A percentile compares a stretch with the other conserved stretches of the same genome.
Conservation (phyloP, 2,329 filamentous ascomycete genomes). For the Fusarium nanum region DNA sequence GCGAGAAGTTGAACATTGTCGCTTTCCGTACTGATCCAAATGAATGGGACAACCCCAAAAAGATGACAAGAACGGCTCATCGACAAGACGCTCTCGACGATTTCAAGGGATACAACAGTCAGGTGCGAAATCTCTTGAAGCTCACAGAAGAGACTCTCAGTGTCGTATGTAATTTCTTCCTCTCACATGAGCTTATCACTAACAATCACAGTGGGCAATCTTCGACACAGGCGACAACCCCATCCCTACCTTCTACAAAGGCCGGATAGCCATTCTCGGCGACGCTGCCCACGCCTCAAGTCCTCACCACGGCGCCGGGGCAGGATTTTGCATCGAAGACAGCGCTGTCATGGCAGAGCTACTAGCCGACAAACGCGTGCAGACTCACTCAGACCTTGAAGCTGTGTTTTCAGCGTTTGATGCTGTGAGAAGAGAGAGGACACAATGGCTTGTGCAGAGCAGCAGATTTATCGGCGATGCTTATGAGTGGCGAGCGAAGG, state of each 20-base stretch:
- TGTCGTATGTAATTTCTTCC: slow-evolving; percentile 21
- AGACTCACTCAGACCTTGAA: slow-evolving; percentile 42
- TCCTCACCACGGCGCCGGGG: slow-evolving; percentile 69
- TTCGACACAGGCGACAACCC: slow-evolving; percentile 60
- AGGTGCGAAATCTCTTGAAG: slow-evolving; percentile 48
- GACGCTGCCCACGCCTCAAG: slow-evolving; percentile 73
- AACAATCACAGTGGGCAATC: slow-evolving; percentile 55
- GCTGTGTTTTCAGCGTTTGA: slow-evolving; percentile 55
- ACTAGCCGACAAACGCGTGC: slow-evolving; percentile 56
- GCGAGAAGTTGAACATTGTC: slow-evolving; percentile 66
- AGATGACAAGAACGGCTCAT: slow-evolving; percentile 40
- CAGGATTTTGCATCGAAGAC: slow-evolving; percentile 69
- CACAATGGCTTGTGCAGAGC: slow-evolving; percentile 62
- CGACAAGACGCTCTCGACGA: slow-evolving; percentile 51
- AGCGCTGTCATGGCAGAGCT: slow-evolving; percentile 56
- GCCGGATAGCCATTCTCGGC: slow-evolving; percentile 63
- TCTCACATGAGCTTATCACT: background rate
- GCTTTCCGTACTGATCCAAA: slow-evolving; percentile 54
- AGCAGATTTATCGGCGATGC: slow-evolving; percentile 57
- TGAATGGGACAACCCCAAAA: slow-evolving; percentile 46
- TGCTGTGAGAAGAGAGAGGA: slow-evolving; percentile 62
- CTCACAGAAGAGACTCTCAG: slow-evolving; percentile 46
- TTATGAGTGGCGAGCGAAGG: slow-evolving; percentile 58
- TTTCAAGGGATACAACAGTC: slow-evolving; percentile 51
- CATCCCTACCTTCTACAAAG: slow-evolving; percentile 56